Base-by-base conservation (phyloP, 805 yeast species). In the Nakazawaea wickerhamii region DNA sequence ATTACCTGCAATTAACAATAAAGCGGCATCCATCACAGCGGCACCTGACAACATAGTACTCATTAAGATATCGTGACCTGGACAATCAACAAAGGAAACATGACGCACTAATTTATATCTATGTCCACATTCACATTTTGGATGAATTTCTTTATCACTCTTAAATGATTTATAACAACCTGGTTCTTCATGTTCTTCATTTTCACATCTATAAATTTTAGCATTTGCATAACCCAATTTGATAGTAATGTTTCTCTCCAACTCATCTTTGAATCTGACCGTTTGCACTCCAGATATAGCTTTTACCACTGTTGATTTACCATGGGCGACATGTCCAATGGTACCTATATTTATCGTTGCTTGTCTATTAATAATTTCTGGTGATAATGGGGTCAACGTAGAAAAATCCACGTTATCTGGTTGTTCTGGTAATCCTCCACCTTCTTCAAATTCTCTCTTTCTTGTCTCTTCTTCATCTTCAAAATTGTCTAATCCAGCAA, bases 21-120 rank as follows among this genome's bases (percentile, higher is more conserved):
- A 73, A 2, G 99, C 99, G 44, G 99, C 99, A 68, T 93, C 99
- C 99, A 93, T 93, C 51, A 93, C 99, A 14, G 99, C 99, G 28
- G 99, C 99, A 63, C 99, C 99, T 36, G 98, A 90, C 79, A 93
- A 81, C 99, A 93, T 93, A 53, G 99, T 93, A 77, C 97, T 89
- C 99, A 93, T 93, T 65, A 93, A 82, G 72, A 93, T 95, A 74
- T 93, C 99, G 85, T 93, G 99, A 66, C 99, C 99, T 48, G 97
- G 97, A 68, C 96, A 88, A 76, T 90, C 98, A 55, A 90, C 96
- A 67, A 90, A 97, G 56, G 98, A 91, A 41, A 93, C 99, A 63
- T 93, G 99, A 68, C 99, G 88, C 33, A 89, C 80, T 54, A 93
- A 75, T 57, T 78, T 77, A 68, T 89, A 90, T 61, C 95, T 85